These are phyloP conservation scores for Cryptococcus sp. DNA, from an alignment of 1,284 basidiomycete species.

Conservation along the genomic window DNA sequence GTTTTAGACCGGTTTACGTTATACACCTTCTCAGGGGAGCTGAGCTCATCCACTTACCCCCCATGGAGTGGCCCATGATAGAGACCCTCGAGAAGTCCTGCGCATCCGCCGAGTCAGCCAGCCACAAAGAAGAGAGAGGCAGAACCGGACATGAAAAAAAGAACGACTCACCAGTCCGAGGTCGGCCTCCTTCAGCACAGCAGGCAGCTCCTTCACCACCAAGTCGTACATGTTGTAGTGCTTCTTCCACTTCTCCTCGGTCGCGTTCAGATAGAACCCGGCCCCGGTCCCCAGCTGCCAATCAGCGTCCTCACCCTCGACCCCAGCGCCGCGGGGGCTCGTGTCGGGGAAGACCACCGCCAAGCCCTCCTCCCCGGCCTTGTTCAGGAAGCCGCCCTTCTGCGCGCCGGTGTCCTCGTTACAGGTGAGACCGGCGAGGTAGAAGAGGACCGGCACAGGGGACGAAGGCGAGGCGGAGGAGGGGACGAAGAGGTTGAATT, in stretches of 20 bases:
- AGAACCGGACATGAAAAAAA: background rate
- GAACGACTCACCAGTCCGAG: slow-evolving; percentile 54
- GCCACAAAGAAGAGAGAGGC: background rate
- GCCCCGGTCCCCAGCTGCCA: slow-evolving; percentile 95
- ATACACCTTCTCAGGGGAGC: too few species aligned
- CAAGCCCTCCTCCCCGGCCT: slow-evolving; percentile 76
- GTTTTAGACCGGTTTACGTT: too few species aligned
- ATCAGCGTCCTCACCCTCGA: slow-evolving; percentile 78
- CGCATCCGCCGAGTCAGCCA: background rate
- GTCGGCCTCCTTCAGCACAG: slow-evolving; percentile 64
- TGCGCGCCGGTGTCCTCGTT: slow-evolving; percentile 94
- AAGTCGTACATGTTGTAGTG: slow-evolving; percentile 90
- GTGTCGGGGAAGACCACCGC: slow-evolving; percentile 96
- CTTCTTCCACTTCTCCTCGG: slow-evolving; percentile 69
- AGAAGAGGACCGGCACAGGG: slow-evolving; percentile 79
- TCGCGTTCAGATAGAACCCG: slow-evolving; percentile 91
- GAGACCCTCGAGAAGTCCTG: slow-evolving; percentile 53
- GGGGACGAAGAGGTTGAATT: slow-evolving; percentile 90
- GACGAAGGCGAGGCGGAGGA: slow-evolving; percentile 54
- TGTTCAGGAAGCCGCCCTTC: slow-evolving; percentile 78
- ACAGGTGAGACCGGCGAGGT: slow-evolving; percentile 90
- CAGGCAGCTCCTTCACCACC: slow-evolving; percentile 75
- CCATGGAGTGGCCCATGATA: slow-evolving; percentile 88
- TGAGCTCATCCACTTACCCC: slow-evolving; percentile 60
- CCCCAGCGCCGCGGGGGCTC: slow-evolving; percentile 85